Evolutionary conservation across 2,329 filamentous ascomycete species (phyloP), one percentile per base, ranked within the genome.

Genomic region (Bisporella sp.): DNA sequence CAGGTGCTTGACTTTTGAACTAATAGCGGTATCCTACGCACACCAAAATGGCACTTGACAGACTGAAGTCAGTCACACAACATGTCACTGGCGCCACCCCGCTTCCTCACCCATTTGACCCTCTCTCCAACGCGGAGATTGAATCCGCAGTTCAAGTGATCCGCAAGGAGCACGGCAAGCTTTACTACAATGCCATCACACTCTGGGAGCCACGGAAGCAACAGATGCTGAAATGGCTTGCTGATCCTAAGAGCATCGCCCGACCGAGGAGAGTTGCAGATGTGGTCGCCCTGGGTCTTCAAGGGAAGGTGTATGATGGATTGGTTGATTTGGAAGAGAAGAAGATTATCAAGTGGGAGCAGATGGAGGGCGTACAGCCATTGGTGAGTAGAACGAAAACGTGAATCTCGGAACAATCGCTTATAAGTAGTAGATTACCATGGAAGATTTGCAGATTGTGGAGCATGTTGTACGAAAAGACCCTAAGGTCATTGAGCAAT

Each of bases 401-500:
- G 9, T 6, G 28, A 50, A 21, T 13, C 41, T 52, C 12, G 49
- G 21, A 21, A 21, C 21, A 21, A 21, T 21, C 21, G 21, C 3
- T 21, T 2, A 21, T 12, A 43, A 43, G 12, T 13, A 43, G 41
- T 13, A 86, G 81, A 95, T 96, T 64, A 95, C 89, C 0, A 89
- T 95, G 80, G 90, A 96, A 64, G 91, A 96, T 66, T 75, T 96
- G 35, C 80, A 89, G 60, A 76, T 81, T 49, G 90, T 95, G 1
- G 91, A 96, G 69, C 75, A 78, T 50, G 71, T 91, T 43, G 80
- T 82, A 53, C 81, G 90, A 57, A 83, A 82, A 60, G 89, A 96
- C 64, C 81, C 87, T 11, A 87, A 85, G 61, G 89, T 96, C 53
- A 93, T 96, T 58, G 89, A 96, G 69, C 90, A 96, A 68, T 96